Evolutionary conservation across 2,329 filamentous ascomycete genomes (phyloP).

Genomic region (Colletotrichum brevisporum): DNA sequence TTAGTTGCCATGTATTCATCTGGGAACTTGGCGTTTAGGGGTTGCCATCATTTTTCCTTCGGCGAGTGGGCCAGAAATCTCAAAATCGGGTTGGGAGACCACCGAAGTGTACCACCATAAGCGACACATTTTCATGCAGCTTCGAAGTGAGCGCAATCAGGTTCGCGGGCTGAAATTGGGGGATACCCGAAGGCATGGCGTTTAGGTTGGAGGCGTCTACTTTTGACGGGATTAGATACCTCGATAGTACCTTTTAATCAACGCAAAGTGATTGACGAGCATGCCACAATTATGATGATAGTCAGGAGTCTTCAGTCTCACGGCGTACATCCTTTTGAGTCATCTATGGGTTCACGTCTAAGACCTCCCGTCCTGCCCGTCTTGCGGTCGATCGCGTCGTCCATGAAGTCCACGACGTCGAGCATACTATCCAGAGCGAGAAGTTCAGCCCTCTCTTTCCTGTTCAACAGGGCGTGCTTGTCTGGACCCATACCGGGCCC

Average conservation of each 20-base stretch:
- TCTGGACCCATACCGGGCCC: slow-evolving; percentile 68
- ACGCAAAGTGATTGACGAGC: slow-evolving; percentile 2
- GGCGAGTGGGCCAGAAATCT: slow-evolving; percentile 4
- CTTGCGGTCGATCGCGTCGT: slow-evolving; percentile 59
- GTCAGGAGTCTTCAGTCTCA: slow-evolving; percentile 3
- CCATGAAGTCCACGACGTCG: slow-evolving; percentile 73
- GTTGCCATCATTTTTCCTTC: slow-evolving; percentile 4
- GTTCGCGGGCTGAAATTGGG: slow-evolving; percentile 1
- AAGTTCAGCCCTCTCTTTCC: slow-evolving; percentile 67
- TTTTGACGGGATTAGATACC: slow-evolving; percentile 19
- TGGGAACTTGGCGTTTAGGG: slow-evolving; percentile 32
- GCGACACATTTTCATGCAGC: background rate
- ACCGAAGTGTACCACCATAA: slow-evolving; percentile 26
- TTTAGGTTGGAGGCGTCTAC: slow-evolving; percentile 13
- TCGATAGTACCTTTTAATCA: slow-evolving; percentile 21
- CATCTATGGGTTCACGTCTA: slow-evolving; percentile 22
- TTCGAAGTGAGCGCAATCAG: slow-evolving; percentile 3
- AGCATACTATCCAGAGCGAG: slow-evolving; percentile 66
- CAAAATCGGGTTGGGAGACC: slow-evolving; percentile 7
- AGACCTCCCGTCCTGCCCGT: slow-evolving; percentile 37
- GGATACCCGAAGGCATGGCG: slow-evolving; percentile 25
- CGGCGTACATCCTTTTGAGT: slow-evolving; percentile 12
- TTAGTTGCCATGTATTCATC: slow-evolving; percentile 27
- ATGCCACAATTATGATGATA: background rate
- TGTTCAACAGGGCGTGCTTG: slow-evolving; percentile 67